Base-by-base conservation (phyloP, 345 rosid genomes). In the Populus simonii region DNA sequence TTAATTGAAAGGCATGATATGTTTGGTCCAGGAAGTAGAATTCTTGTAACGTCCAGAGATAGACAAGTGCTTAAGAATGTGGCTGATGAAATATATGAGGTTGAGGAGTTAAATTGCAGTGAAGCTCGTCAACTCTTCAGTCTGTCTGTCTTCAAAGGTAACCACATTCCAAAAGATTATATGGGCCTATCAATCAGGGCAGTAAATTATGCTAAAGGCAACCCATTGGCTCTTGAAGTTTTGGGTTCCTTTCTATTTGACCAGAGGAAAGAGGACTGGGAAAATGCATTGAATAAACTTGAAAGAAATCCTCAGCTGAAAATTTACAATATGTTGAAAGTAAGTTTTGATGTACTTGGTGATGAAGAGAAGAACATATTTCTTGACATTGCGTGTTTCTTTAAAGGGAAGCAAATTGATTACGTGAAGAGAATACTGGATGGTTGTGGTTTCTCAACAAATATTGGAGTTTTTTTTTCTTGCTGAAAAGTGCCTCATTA, bases 301-400 rank as follows among this genome's bases (percentile, higher is more conserved):
- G 36, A 53, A 29, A 66, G n/a, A 35, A 53, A 7, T 49, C 57
- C 81, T 5, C 31, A 25, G 1, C 17, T 0, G 25, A 66, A 67
- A 4, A 36, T 79, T 10, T 47, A 51, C 9, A 27, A 67, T 66
- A 43, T 73, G 36, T 15, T 79, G 20, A 66, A 53, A 41, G 13
- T 59, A 6, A 77, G 74, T 27, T 77, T 31, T 70, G 74, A 70
- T 15, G 69, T 9, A 3, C 55, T 79, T 3, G 77, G 67, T 49
- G 59, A 10, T 5, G 73, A 55, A 18, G 66, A 72, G 55, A 38
- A 67, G 73, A 45, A 53, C 4, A 79, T 79, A 3, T 73, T 79
- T 66, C 73, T 79, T 23, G 33, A 79, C 39, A 67, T 79, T 55
- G 81, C 77, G 49, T 79, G 73, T 53, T 67, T 79, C 39, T 73